A percentile compares a stretch with the other conserved stretches of the same genome.
Conservation (phyloP, 305 asterid species). For the Rubia tinctorum region DNA sequence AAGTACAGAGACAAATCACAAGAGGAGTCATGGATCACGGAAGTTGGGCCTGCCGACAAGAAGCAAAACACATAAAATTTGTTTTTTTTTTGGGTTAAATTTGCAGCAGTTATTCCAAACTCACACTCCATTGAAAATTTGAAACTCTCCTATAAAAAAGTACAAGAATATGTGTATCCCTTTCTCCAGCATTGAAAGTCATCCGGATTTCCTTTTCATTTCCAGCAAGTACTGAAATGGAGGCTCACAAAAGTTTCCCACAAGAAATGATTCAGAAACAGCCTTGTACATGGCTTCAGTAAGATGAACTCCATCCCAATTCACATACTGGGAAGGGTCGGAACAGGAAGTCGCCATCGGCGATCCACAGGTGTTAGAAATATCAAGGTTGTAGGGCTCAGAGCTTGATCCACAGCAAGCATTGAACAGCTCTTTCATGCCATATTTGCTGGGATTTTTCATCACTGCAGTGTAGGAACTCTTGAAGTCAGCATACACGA, state of each 20-base stretch:
- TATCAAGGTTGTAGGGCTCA: conserved; percentile 47
- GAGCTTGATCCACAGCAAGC: conserved; percentile 65
- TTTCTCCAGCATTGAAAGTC: not conserved
- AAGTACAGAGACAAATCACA: too few relatives aligned
- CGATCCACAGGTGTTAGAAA: conserved; percentile 54
- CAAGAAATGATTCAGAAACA: conserved; percentile 42
- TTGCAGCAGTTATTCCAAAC: too few relatives aligned
- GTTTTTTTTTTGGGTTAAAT: too few relatives aligned
- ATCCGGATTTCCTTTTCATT: conserved; percentile 26
- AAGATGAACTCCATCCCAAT: conserved; percentile 90
- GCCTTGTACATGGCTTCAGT: conserved; percentile 72
- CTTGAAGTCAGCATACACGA: conserved; percentile 70
- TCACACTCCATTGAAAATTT: too few relatives aligned
- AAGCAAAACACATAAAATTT: too few relatives aligned
- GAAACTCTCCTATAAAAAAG: too few relatives aligned
- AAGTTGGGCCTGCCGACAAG: too few relatives aligned
- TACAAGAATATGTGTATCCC: too few relatives aligned
- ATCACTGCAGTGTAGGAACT: conserved; percentile 40
- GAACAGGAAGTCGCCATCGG: conserved; percentile 41
- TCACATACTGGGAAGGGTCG: conserved; percentile 51
- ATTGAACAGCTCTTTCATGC: conserved; percentile 48
- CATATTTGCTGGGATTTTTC: conserved; percentile 35
- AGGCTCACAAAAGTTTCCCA: conserved; percentile 46
- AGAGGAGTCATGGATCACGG: too few relatives aligned
- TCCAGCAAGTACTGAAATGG: conserved; percentile 43